Conservation (phyloP, 1,284 basidiomycete genomes). For the Phellopilus nigrolimitatus region DNA sequence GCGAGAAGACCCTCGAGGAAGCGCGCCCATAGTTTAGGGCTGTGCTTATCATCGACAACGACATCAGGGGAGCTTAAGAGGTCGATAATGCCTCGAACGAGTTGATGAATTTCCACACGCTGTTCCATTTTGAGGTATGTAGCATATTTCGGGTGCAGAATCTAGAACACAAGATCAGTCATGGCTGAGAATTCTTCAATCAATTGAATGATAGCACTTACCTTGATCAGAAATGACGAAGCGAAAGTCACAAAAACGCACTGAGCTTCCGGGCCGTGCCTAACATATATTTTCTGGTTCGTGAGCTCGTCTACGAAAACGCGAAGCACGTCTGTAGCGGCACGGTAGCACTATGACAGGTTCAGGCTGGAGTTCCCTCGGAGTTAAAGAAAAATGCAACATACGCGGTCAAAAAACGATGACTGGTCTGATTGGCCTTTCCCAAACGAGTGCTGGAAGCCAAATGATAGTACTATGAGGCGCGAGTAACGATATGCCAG, state of each 20-base stretch:
- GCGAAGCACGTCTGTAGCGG: conserved; percentile 54
- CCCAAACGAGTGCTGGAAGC: conserved; percentile 70
- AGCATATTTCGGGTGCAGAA: conserved; percentile 69
- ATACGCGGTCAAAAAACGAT: conserved; percentile 61
- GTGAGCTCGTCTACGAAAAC: conserved; percentile 61
- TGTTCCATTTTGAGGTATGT: conserved; percentile 49
- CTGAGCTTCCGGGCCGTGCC: conserved; percentile 79
- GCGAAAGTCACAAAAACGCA: conserved; percentile 84
- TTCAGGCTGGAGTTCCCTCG: neutral
- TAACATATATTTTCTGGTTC: conserved; percentile 49
- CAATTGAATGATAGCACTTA: conserved; percentile 27
- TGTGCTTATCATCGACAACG: conserved; percentile 69
- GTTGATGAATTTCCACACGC: conserved; percentile 53
- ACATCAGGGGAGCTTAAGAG: conserved; percentile 61
- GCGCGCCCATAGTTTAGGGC: conserved; percentile 67
- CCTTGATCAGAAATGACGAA: conserved; percentile 75
- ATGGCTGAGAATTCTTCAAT: neutral
- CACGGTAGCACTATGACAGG: conserved; percentile 22
- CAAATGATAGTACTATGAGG: conserved; percentile 64
- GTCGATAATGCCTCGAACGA: conserved; percentile 62
- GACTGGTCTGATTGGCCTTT: conserved; percentile 53
- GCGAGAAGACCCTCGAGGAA: conserved; percentile 69
- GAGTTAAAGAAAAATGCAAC: conserved; percentile 26
- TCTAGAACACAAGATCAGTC: conserved; percentile 32
- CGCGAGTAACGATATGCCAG: conserved; percentile 67